Conservation (phyloP, 305 asterid genomes). For the Salvia sclarea region DNA sequence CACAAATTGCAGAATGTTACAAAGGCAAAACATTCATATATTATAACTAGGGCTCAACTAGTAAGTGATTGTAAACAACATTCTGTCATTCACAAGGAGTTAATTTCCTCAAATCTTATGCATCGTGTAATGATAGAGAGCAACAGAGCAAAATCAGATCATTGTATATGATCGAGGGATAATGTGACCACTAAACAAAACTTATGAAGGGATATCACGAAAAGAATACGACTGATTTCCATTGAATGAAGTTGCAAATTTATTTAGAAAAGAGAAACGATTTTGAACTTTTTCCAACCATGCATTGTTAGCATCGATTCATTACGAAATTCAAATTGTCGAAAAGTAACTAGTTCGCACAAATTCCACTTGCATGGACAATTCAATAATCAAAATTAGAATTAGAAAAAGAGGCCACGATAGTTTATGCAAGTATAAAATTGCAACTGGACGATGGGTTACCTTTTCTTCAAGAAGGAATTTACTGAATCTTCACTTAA, state of each 20-base stretch:
- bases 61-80: not conserved
- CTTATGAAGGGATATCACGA: not conserved
- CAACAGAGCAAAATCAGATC: not conserved
- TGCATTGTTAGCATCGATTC: not conserved
- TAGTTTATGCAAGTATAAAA: not conserved
- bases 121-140: not conserved
- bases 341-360: not conserved
- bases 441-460: not conserved
- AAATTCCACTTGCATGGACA: not conserved
- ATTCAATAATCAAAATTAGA: not conserved
- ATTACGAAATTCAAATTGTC: not conserved
- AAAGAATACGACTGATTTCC: too few relatives aligned
- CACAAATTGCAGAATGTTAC: not conserved
- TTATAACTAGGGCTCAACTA: not conserved
- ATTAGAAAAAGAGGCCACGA: not conserved
- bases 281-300: not conserved
- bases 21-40: not conserved
- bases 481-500: not conserved
- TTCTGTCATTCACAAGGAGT: not conserved
- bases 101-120: not conserved
- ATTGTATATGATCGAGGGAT: not conserved
- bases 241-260: too few relatives aligned
- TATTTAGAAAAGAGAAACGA: not conserved
- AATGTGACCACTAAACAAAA: not conserved
- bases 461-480: not conserved